Percentiles rank a stretch among this genome's conserved stretches.
phyloP scores from a whole-genome alignment of 129 eudicot species.

The Ambrosia artemisiifolia region DNA sequence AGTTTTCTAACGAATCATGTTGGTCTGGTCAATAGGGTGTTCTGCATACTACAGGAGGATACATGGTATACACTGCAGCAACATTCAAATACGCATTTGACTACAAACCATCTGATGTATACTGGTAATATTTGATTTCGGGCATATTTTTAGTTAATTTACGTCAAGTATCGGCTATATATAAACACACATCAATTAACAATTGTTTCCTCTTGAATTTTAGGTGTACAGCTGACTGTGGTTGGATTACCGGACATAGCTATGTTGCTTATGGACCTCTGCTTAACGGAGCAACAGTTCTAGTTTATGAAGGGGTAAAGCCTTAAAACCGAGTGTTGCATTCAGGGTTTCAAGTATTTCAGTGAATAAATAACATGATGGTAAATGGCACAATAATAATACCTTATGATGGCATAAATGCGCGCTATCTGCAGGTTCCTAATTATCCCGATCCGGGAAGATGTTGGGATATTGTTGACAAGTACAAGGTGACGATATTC shows the following conservation, averaged over 20 bases:
- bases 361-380: no score
- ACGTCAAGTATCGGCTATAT: background rate
- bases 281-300: slow-evolving; percentile 84
- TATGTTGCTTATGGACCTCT: slow-evolving; percentile 95
- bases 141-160: background rate
- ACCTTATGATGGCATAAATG: background rate
- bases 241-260: slow-evolving; percentile 99
- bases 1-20: slow-evolving; percentile 7
- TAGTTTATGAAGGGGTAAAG: slow-evolving; percentile 91
- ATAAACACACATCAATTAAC: background rate
- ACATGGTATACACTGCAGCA: slow-evolving; percentile 94
- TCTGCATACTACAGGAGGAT: slow-evolving; percentile 97
- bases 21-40: slow-evolving; percentile 63
- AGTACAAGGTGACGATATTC: slow-evolving; percentile 82
- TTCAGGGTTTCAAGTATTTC: background rate
- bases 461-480: slow-evolving; percentile 97
- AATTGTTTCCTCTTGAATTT: background rate
- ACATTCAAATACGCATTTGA: slow-evolving; percentile 98
- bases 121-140: slow-evolving; percentile 55
- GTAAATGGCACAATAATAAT: background rate
- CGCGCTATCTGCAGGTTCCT: slow-evolving; percentile 64
- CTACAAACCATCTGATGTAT: slow-evolving; percentile 81
- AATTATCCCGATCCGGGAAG: slow-evolving; percentile 93
- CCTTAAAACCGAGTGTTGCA: slow-evolving; percentile 10
- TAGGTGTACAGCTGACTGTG: slow-evolving; percentile 99